phyloP scores from a whole-genome alignment of 2,329 filamentous ascomycete genomes.

The Diaporthe humulicola region DNA sequence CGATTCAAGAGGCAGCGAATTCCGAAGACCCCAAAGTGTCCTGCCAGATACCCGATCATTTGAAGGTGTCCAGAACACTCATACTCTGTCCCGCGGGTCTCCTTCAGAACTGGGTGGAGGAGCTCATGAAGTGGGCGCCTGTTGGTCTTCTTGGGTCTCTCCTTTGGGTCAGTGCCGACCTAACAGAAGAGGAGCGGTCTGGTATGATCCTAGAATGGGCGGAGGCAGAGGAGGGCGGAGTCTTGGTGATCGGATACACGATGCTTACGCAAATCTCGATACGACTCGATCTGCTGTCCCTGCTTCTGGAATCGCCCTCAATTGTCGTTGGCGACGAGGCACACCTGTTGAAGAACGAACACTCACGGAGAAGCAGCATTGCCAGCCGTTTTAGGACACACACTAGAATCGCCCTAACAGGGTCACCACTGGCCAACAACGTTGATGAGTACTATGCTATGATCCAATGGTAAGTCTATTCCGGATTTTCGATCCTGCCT shows the following conservation, averaged over 20 bases:
- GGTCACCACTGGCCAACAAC: slow-evolving; percentile 88
- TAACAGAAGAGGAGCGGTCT: slow-evolving; percentile 54
- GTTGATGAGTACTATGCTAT: slow-evolving; percentile 88
- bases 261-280: slow-evolving; percentile 67
- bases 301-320: slow-evolving; percentile 72
- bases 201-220: slow-evolving; percentile 71
- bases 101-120: slow-evolving; percentile 86
- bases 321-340: slow-evolving; percentile 90
- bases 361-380: slow-evolving; percentile 64
- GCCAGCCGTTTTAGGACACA: slow-evolving; percentile 73
- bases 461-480: slow-evolving; percentile 72
- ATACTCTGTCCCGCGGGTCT: slow-evolving; percentile 82
- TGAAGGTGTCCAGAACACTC: slow-evolving; percentile 75
- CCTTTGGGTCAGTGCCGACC: slow-evolving; percentile 61
- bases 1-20: slow-evolving; percentile 75
- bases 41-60: slow-evolving; percentile 75
- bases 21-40: slow-evolving; percentile 70
- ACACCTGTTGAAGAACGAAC: slow-evolving; percentile 80
- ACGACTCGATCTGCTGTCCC: slow-evolving; percentile 50
- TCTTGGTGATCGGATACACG: slow-evolving; percentile 82
- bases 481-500: not conserved
- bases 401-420: slow-evolving; percentile 85
- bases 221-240: slow-evolving; percentile 72
- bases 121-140: slow-evolving; percentile 79
- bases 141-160: slow-evolving; percentile 64